Evolutionary conservation across 75 land plant species (phyloP), one percentile per base, ranked within the genome.

Genomic region (Gnetum montanum): DNA sequence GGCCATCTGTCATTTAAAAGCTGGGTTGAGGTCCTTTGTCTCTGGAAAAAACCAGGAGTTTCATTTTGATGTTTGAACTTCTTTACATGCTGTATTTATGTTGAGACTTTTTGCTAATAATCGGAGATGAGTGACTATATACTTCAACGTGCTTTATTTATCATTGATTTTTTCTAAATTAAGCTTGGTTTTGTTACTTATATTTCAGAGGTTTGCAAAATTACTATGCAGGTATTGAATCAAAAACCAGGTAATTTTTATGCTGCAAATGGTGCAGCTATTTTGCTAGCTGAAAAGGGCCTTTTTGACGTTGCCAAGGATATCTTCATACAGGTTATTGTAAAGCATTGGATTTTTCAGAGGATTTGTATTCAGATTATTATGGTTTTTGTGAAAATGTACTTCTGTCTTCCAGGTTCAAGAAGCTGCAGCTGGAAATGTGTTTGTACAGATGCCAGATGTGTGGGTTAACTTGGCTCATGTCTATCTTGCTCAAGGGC

Each of bases 401-500:
- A 3, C 6, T 57, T 34, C 22, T 1, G 10, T 34, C 23, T 33
- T 15, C 25, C 63, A 90, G 95, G 98, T 94, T 34, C 98, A 88
- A 75, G 98, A 94, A 69, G 98, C 98, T 64, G 87, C 98, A 60
- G 79, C 84, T 66, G 98, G 98, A 61, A 88, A 68, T 60, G 59
- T 72, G 20, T 74, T 78, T 49, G 86, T 84, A 30, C 90, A 94
- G 58, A 94, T 88, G 90, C 98, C 98, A 58, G 98, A 94, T 78
- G 90, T 88, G 6, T 94, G 98, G 98, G 69, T 88, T 28, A 94
- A 94, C 61, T 56, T 94, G 62, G 98, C 84, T n/a, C 98, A 94
- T 70, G 83, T 94, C 28, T 85, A 88, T 48, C 80, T 88, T 67
- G 98, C 90, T 46, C 95, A 84, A 69, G 98, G 98, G 8, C 88